Base-by-base conservation (phyloP, 352 stramenopile genomes). In the Globisporangium uncinulatum region DNA sequence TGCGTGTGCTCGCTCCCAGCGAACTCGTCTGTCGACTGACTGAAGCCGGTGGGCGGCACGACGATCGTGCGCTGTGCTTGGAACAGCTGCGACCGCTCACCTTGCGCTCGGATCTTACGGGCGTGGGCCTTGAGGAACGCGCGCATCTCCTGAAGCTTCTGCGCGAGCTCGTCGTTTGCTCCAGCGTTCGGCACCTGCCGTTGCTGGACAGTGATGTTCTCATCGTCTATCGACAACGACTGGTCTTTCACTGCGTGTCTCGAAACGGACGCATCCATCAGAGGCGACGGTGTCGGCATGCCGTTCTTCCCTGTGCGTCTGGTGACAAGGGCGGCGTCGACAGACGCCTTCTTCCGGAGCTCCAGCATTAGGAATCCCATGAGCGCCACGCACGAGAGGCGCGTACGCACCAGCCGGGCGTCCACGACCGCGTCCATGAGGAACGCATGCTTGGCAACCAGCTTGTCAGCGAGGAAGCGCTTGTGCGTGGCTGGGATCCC, bases 371-470 rank as follows among this genome's bases (percentile, higher is more conserved):
- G 54, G 44, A 91, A 86, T 10, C 74, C 72, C 36, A 88, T 72
- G n/a, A 91, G 62, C 0, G 76, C 67, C 2, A 87, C 69, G 7
- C 79, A 80, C 10, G 76, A 82, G 37, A 84, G 73, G 17, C 70
- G 68, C 36, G 76, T 71, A 13, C 76, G 66, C n/a, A 79, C 66
- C 7, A 91, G 69, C 0, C 81, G 73, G 17, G 82, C 62, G 47
- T 91, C 78, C 5, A 86, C 66, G 24, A 89, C 76, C 0, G 81
- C 76, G 29, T 89, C 78, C 58, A 86, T 79, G n/a, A 91, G 57
- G 42, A 91, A 91, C 39, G 71, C 59, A 58, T 84, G 63, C 59
- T 91, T 91, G 43, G 69, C 63, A 15, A 86, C 43, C 32, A 91
- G 52, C 20, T 82, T 79, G 15, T 67, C 62, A 4, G 73, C 78